Percentiles rank a stretch among this genome's conserved stretches.
These are phyloP conservation scores for Corymbia calophylla DNA, from an alignment of 441 rosid genomes.

Conservation along the genomic window DNA sequence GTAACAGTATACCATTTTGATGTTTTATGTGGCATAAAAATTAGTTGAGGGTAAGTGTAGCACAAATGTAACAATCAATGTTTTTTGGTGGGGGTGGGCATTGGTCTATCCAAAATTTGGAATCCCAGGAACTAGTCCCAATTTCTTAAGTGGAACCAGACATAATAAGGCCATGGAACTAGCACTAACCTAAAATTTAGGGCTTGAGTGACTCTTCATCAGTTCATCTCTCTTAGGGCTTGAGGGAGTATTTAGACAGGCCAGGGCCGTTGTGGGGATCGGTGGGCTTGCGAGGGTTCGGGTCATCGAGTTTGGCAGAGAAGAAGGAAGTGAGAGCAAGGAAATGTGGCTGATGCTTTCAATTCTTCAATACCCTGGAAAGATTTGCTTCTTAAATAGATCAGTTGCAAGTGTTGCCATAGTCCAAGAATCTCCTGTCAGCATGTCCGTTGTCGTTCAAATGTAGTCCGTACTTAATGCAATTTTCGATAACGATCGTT, in stretches of 20 bases:
- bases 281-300: neutral
- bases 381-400: neutral
- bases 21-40: too few relatives aligned
- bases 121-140: neutral
- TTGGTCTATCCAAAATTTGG: neutral
- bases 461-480: neutral
- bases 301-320: neutral
- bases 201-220: neutral
- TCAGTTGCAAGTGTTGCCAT: neutral
- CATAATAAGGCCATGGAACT: neutral
- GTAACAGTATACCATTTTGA: too few relatives aligned
- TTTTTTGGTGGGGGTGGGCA: neutral
- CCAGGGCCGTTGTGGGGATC: accelerated
- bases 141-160: neutral
- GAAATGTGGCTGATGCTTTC: neutral
- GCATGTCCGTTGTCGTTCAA: neutral
- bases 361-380: neutral
- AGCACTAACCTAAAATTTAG: neutral
- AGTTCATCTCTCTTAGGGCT: neutral
- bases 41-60: neutral
- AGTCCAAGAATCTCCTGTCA: neutral
- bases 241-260: neutral
- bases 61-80: neutral
- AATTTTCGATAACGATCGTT: neutral
- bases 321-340: neutral